Conservation (phyloP, 2,329 filamentous ascomycete species). For the Thielaviopsis ethacetica region DNA sequence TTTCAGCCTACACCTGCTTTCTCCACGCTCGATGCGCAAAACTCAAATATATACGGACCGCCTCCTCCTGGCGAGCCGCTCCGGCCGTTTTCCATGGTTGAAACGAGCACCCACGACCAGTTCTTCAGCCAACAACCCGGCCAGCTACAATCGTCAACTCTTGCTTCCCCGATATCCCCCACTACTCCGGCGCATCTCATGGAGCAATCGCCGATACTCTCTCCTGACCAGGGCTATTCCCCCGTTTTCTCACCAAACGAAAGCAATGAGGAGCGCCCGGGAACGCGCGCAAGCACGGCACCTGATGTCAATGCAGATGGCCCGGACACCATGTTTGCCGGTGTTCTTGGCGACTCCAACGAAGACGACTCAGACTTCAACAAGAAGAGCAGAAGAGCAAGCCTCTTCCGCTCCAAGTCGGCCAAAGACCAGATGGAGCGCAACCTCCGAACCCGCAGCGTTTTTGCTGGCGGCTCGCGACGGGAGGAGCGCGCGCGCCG, state of each 20-base stretch:
- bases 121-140: background rate
- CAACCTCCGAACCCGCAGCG: conserved; percentile 1
- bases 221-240: background rate
- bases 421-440: conserved; percentile 2
- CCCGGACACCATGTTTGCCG: conserved; percentile 8
- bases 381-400: conserved; percentile 8
- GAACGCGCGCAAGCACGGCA: conserved; percentile 1
- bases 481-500: background rate
- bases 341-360: conserved; percentile 8
- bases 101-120: background rate
- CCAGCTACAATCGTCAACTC: background rate
- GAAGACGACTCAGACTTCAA: conserved; percentile 1
- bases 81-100: background rate
- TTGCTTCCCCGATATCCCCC: background rate
- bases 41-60: background rate
- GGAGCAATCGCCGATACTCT: background rate
- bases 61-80: background rate
- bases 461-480: conserved; percentile 3
- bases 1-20: background rate
- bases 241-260: conserved; percentile 4
- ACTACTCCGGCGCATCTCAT: background rate
- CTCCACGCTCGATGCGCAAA: background rate
- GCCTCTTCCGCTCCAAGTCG: conserved; percentile 9
- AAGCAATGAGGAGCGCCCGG: background rate
- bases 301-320: background rate